Conservation (phyloP, 495 filamentous ascomycete species). For the Trypethelium eluteriae region DNA sequence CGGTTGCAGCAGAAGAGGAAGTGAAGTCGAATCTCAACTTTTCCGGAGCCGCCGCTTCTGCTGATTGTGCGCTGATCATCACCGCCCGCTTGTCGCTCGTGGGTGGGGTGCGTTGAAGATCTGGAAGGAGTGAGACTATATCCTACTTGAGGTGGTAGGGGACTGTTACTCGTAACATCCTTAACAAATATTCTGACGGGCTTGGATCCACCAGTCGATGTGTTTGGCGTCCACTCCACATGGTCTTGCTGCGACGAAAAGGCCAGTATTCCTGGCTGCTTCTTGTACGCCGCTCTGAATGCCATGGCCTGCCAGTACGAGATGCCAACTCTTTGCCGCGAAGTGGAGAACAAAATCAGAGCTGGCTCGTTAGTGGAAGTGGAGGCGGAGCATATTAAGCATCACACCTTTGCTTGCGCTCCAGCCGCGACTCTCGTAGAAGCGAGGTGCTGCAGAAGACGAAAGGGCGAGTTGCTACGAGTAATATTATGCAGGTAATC, state of each 20-base stretch:
- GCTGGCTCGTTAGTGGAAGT: too few species aligned
- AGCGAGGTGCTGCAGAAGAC: too few species aligned
- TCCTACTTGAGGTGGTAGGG: background rate
- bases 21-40: slow-evolving; percentile 5
- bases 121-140: background rate
- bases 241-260: background rate
- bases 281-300: slow-evolving; percentile 1
- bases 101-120: slow-evolving; percentile 8
- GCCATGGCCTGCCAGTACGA: background rate
- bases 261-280: background rate
- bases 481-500: background rate
- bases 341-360: too few species aligned
- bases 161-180: background rate
- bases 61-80: background rate
- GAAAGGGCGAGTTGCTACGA: too few species aligned
- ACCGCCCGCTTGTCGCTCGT: slow-evolving; percentile 4
- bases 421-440: too few species aligned
- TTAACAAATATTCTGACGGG: background rate
- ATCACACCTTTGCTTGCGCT: too few species aligned
- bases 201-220: background rate
- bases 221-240: background rate
- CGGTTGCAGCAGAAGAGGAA: slow-evolving; percentile 5
- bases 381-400: too few species aligned
- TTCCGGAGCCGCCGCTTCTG: slow-evolving; percentile 2
- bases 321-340: background rate